phyloP scores from a whole-genome alignment of 1,284 basidiomycete species.

The Microbotryomycetes sp. region DNA sequence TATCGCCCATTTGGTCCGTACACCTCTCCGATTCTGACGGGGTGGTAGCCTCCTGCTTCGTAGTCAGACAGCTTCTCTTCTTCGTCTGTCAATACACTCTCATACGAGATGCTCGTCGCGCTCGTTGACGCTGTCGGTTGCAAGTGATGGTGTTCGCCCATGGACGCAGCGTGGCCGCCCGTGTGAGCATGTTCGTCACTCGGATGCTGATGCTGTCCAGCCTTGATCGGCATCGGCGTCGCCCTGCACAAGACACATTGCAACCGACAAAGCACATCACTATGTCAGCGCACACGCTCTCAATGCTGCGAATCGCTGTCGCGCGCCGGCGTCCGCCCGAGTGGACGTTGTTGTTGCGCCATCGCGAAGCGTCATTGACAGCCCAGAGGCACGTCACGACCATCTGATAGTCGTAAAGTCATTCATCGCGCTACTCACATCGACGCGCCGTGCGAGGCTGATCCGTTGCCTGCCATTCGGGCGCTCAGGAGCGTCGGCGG shows the following conservation, averaged over 20 bases:
- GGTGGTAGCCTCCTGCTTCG: conserved; percentile 87
- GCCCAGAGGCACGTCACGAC: no score
- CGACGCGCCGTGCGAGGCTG: neutral
- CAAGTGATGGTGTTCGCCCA: neutral
- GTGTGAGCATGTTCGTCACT: neutral
- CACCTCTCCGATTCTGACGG: conserved; percentile 79
- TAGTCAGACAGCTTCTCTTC: conserved; percentile 54
- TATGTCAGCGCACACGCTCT: neutral
- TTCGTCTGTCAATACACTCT: conserved; percentile 38
- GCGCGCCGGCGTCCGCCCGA: no score
- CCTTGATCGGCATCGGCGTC: neutral
- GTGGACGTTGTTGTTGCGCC: no score
- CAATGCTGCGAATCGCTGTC: neutral
- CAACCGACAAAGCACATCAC: no score
- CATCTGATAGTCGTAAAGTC: neutral
- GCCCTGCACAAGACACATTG: neutral
- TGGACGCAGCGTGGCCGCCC: neutral
- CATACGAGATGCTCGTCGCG: conserved; percentile 28
- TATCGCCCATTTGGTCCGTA: conserved; percentile 65
- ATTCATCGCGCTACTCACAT: no score
- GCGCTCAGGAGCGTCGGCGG: no score
- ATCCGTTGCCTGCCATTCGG: neutral
- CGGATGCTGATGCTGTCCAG: neutral
- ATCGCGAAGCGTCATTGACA: no score
- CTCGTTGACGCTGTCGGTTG: conserved; percentile 3